phyloP scores from a whole-genome alignment of 768 basidiomycete species.

The Mycena albidolilacea region DNA sequence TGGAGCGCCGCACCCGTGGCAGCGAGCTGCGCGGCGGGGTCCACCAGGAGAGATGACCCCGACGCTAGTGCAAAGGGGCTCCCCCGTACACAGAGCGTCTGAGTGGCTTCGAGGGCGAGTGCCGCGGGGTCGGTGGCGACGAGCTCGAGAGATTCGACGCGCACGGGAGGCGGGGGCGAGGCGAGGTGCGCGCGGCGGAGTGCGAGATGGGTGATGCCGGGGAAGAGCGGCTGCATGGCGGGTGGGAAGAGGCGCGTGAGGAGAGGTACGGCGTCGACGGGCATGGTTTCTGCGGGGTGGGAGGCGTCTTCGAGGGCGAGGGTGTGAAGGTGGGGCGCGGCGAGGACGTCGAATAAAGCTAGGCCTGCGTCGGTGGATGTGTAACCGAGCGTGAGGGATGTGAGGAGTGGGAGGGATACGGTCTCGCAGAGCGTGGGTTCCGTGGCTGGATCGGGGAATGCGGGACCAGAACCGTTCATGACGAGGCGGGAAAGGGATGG shows the following conservation, averaged over 20 bases:
- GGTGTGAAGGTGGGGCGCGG: conserved; percentile 53
- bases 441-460: conserved; percentile 36
- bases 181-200: conserved; percentile 25
- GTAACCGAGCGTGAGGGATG: conserved; percentile 61
- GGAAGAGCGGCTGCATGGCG: conserved; percentile 1
- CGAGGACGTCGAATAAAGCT: conserved; percentile 52
- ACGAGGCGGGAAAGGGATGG: conserved; percentile 59
- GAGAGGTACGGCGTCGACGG: conserved; percentile 55
- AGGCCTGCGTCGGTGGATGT: conserved; percentile 55
- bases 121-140: neutral
- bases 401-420: conserved; percentile 56
- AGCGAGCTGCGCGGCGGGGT: neutral
- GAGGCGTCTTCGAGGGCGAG: conserved; percentile 63
- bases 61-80: neutral
- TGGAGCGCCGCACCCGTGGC: neutral
- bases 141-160: conserved; percentile 33
- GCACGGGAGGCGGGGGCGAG: neutral
- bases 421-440: conserved; percentile 37
- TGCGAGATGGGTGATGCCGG: conserved; percentile 7
- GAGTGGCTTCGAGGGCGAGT: neutral
- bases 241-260: conserved; percentile 47
- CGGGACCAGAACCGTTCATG: conserved; percentile 65
- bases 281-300: conserved; percentile 57
- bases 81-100: conserved; percentile 19
- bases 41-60: neutral